phyloP scores from a whole-genome alignment of 75 land plant species.

The Cunninghamia lanceolata region DNA sequence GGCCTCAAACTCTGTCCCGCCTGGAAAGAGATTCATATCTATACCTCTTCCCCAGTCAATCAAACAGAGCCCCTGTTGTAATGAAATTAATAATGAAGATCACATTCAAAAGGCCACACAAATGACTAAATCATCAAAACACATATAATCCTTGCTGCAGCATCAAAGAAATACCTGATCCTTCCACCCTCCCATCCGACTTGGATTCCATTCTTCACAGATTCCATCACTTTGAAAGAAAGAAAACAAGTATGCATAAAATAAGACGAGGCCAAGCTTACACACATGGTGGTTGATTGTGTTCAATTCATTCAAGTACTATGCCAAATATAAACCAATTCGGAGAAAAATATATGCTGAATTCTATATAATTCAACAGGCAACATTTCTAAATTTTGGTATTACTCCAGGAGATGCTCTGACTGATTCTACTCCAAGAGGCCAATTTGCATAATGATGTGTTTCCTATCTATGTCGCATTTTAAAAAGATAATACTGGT shows the following conservation, averaged over 20 bases:
- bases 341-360: neutral
- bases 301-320: neutral
- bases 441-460: neutral
- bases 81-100: neutral
- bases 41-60: constrained; percentile 99
- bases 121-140: neutral
- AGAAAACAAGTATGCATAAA: constrained; percentile 7
- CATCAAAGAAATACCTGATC: constrained; percentile 53
- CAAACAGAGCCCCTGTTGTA: constrained; percentile 83
- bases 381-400: neutral
- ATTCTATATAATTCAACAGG: neutral
- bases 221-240: constrained; percentile 47
- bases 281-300: neutral
- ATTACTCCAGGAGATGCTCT: neutral
- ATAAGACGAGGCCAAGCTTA: neutral
- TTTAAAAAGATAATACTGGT: neutral
- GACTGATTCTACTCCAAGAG: neutral
- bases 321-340: neutral
- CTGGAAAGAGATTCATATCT: constrained; percentile 76
- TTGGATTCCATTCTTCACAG: constrained; percentile 43
- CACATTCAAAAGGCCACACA: neutral
- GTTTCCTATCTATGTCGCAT: neutral
- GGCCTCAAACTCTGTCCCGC: constrained; percentile 56
- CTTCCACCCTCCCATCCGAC: constrained; percentile 70
- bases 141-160: neutral